A percentile compares a stretch with the other conserved stretches of the same genome.
These are phyloP conservation scores for Pharus latifolius DNA, from an alignment of 176 grass and related monocot species.

Conservation along the genomic window DNA sequence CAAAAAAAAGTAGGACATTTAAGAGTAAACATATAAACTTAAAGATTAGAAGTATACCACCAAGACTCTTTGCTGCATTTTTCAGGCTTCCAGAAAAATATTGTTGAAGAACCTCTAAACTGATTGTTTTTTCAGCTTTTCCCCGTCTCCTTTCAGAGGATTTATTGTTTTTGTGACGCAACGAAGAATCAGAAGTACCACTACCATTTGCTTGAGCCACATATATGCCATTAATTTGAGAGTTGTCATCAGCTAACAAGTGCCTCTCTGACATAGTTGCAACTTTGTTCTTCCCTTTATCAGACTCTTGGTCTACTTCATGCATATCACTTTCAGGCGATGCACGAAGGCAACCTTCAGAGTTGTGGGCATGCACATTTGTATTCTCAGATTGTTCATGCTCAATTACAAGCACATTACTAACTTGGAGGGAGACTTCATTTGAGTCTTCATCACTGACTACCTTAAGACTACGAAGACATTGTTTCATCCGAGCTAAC, in stretches of 20 bases:
- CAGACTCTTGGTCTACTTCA: neutral
- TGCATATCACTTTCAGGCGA: conserved; percentile 18
- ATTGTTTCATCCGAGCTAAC: conserved; percentile 40
- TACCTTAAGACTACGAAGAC: conserved; percentile 66
- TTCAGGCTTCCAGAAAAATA: conserved; percentile 92
- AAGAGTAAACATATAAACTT: neutral
- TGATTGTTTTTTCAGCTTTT: conserved; percentile 95
- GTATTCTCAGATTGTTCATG: conserved; percentile 34
- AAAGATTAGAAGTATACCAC: conserved; percentile 48
- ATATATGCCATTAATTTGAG: conserved; percentile 31
- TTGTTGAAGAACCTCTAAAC: conserved; percentile 88
- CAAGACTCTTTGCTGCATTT: conserved; percentile 86
- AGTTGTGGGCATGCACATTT: conserved; percentile 14
- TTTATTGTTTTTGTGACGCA: conserved; percentile 45
- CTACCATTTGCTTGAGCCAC: conserved; percentile 33
- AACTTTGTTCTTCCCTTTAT: conserved; percentile 24
- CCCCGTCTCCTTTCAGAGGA: conserved; percentile 62
- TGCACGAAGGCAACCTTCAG: conserved; percentile 20
- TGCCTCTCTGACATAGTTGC: conserved; percentile 12
- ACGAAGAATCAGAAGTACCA: conserved; percentile 36
- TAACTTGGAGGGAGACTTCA: conserved; percentile 32
- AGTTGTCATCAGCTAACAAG: conserved; percentile 26
- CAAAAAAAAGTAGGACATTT: conserved; percentile 1
- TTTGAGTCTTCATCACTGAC: conserved; percentile 29
- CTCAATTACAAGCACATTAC: conserved; percentile 34